A percentile compares a stretch with the other conserved stretches of the same genome.
Evolutionary conservation across 805 yeast genomes (phyloP).

Genomic region (Maudiozyma turicensis): DNA sequence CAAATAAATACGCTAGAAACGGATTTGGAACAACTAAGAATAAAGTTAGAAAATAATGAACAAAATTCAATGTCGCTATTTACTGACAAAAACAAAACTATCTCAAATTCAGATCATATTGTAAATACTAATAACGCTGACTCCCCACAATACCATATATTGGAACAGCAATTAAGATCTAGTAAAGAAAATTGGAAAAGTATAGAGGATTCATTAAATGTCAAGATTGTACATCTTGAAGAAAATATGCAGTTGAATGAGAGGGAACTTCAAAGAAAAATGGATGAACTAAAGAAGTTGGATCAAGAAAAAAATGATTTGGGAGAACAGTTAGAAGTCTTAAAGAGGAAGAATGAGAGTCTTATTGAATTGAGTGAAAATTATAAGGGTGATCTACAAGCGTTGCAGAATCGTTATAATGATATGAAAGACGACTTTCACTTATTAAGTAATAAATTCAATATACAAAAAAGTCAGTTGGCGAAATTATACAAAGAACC

Average conservation of each 20-base stretch:
- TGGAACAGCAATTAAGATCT: slow-evolving; percentile 63
- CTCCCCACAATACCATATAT: slow-evolving; percentile 26
- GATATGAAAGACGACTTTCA: slow-evolving; percentile 23
- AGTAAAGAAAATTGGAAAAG: slow-evolving; percentile 78
- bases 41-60: slow-evolving; percentile 41
- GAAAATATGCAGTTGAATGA: slow-evolving; percentile 1
- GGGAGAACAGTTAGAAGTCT: background rate
- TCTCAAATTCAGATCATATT: background rate
- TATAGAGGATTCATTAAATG: slow-evolving; percentile 57
- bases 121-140: background rate
- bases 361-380: background rate
- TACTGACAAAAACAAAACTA: background rate
- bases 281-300: slow-evolving; percentile 3
- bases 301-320: slow-evolving; percentile 5
- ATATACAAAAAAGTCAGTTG: slow-evolving; percentile 18
- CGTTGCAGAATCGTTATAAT: slow-evolving; percentile 6
- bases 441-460: slow-evolving; percentile 18
- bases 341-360: background rate
- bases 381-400: background rate
- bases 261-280: background rate
- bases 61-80: background rate
- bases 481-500: slow-evolving; percentile 7
- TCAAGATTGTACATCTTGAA: slow-evolving; percentile 28
- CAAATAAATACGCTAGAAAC: slow-evolving; percentile 57
- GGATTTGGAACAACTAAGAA: slow-evolving; percentile 58